Evolutionary conservation across 768 basidiomycete species (phyloP), one percentile per base, ranked within the genome.

Genomic region (Candolleomyces efflorescens): DNA sequence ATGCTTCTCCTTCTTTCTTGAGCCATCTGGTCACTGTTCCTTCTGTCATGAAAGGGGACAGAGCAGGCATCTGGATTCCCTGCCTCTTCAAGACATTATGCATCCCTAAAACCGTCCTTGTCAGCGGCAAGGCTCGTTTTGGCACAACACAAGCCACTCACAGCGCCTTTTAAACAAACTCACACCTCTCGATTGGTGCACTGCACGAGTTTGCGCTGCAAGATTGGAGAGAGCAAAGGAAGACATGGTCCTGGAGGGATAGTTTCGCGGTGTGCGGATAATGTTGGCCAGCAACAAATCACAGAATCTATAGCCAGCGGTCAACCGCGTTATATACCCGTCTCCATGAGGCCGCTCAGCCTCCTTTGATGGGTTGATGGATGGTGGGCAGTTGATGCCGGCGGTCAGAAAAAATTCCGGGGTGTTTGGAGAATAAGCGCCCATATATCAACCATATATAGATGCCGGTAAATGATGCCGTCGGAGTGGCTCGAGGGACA

Each of bases 11-110:
- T 64, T 90, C 89, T 61, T 81, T 80, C 74, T 88, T 88, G 78
- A 96, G 97, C 94, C 96, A 98, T 3, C 79, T 79, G 0, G 92
- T 78, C 61, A 98, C 91, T 2, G 89, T 93, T 45, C 95, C 94
- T 72, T 97, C 94, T 0, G 91, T 94, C 90, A 98, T 94, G 12
- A 93, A 96, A 13, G 94, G 94, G 2, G 90, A 94, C 94, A 98
- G 96, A 58, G 95, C 95, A 4, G 95, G 95, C 93, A 98, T 96
- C 64, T 61, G 41, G 22, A 63, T 63, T 23, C 60, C 62, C 41
- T 61, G 62, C 4, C 55, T 52, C 27, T 55, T 58, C 39, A 63
- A 51, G 20, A 60, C 41, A 37, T 60, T 60, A 51, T 63, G 62
- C 20, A 63, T 54, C 44, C 60, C 62, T 63, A 50, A 36, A 17